phyloP scores from a whole-genome alignment of 208 protist genomes.

The Tetramitus jugosus region DNA sequence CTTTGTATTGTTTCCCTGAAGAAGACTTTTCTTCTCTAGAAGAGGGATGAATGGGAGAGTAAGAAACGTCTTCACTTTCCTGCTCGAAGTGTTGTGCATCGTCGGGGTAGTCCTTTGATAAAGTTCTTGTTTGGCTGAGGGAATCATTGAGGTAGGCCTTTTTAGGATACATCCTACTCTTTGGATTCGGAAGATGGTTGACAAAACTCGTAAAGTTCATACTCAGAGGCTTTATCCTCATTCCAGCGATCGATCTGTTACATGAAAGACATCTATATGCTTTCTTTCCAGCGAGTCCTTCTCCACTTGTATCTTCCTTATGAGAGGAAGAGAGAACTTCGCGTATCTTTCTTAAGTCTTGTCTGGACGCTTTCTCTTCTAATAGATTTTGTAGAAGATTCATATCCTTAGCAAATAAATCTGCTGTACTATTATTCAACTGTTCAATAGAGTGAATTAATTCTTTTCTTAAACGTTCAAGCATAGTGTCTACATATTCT shows the following conservation, averaged over 20 bases:
- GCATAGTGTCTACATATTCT: constrained; percentile 11
- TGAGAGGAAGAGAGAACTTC: not conserved
- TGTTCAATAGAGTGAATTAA: not conserved
- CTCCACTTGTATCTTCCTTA: not conserved
- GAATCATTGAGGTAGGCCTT: not conserved
- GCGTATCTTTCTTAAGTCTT: not conserved
- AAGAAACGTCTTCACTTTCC: too few species aligned
- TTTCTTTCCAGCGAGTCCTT: not conserved
- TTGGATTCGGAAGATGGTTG: not conserved
- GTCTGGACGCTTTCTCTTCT: not conserved
- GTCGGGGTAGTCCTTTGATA: too few species aligned
- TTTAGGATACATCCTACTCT: not conserved
- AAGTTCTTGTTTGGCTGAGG: not conserved
- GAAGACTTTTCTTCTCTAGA: too few species aligned
- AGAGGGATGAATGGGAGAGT: too few species aligned
- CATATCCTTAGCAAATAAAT: constrained; percentile 2
- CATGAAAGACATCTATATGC: not conserved
- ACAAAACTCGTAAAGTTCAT: constrained; percentile 3
- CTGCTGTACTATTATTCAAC: not conserved
- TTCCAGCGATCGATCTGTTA: not conserved
- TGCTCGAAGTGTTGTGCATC: too few species aligned
- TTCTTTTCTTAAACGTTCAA: not conserved
- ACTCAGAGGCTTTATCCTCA: not conserved
- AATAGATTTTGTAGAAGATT: not conserved
- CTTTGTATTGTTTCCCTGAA: too few species aligned